A percentile compares a stretch with the other conserved stretches of the same genome.
phyloP scores from a whole-genome alignment of 495 filamentous ascomycete genomes.

The Chaetomium cochliodes region DNA sequence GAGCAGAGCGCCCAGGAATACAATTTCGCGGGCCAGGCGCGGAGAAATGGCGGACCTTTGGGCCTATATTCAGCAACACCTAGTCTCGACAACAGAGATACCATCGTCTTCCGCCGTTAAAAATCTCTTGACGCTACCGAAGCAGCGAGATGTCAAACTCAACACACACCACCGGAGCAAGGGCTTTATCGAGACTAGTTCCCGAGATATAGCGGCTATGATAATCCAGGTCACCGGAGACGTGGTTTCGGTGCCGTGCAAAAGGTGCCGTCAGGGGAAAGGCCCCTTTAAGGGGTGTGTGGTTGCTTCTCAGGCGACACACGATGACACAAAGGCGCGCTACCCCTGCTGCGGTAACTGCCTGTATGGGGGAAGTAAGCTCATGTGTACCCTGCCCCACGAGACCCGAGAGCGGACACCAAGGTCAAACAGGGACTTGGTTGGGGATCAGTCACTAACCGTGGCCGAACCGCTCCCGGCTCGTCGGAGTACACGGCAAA shows the following conservation, averaged over 20 bases:
- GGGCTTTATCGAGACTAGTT: slow-evolving; percentile 20
- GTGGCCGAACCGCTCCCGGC: background rate
- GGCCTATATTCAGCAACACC: background rate
- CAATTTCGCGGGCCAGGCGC: background rate
- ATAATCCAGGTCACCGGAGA: slow-evolving; percentile 34
- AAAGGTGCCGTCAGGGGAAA: slow-evolving; percentile 19
- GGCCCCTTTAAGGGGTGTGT: slow-evolving; percentile 22
- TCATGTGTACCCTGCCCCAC: slow-evolving; percentile 12
- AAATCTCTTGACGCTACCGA: slow-evolving; percentile 18
- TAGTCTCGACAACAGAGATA: background rate
- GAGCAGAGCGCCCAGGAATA: background rate
- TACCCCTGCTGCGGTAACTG: slow-evolving; percentile 30
- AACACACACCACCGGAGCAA: slow-evolving; percentile 14
- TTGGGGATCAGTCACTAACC: background rate
- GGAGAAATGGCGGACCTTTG: background rate
- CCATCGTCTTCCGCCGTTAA: background rate
- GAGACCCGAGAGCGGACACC: background rate
- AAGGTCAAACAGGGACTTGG: background rate
- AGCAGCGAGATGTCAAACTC: slow-evolving; percentile 22
- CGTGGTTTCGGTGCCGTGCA: slow-evolving; percentile 17
- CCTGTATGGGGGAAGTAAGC: slow-evolving; percentile 23
- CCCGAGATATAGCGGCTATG: slow-evolving; percentile 31
- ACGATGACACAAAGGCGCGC: slow-evolving; percentile 11
- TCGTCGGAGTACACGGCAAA: background rate
- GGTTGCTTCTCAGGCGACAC: slow-evolving; percentile 12